A percentile compares a stretch with the other conserved stretches of the same genome.
Conservation (phyloP, 2,329 filamentous ascomycete genomes). For the Ophiostoma perfectum region DNA sequence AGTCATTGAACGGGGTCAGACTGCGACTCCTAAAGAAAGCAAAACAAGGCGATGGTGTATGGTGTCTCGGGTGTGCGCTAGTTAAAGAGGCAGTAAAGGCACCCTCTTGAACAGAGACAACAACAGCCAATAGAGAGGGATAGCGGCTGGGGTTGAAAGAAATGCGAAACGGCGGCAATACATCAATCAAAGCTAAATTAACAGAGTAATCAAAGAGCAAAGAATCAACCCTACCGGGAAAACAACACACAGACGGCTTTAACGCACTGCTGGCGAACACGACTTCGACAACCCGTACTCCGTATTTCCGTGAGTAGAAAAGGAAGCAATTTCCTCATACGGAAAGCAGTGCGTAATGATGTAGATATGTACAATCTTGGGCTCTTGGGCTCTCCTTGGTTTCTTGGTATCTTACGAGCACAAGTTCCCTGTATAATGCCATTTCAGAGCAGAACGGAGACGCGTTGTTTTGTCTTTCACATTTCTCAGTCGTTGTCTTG, state of each 20-base stretch:
- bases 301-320: too few species aligned
- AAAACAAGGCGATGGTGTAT: neutral
- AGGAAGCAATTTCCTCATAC: neutral
- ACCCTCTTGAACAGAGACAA: neutral
- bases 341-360: neutral
- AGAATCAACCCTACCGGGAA: neutral
- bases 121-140: neutral
- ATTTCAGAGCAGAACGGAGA: neutral
- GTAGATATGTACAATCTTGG: neutral
- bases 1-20: too few species aligned
- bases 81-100: neutral
- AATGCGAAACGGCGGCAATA: neutral
- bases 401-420: neutral
- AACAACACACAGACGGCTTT: neutral
- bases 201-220: neutral
- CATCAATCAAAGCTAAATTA: neutral
- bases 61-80: conserved; percentile 6
- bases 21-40: neutral
- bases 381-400: neutral
- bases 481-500: neutral
- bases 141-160: neutral
- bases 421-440: neutral
- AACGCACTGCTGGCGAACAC: neutral
- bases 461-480: neutral
- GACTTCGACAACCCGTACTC: neutral